phyloP scores from a whole-genome alignment of 192 early-diverging fungal genomes.

The Coemansia sp. region DNA sequence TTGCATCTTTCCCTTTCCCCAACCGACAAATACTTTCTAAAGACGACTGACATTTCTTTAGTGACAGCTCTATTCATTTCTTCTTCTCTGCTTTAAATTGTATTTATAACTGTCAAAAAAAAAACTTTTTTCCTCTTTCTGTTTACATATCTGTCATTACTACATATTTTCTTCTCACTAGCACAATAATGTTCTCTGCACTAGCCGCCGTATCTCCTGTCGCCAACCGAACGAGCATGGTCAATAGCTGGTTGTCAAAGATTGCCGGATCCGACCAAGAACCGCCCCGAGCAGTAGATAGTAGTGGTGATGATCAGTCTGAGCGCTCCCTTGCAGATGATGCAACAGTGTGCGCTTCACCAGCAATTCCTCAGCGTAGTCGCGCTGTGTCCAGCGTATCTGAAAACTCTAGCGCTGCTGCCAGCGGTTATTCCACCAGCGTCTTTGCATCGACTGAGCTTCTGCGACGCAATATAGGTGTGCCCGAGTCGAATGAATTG shows the following conservation, averaged over 20 bases:
- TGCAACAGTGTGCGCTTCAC: constrained; percentile 11
- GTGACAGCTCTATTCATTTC: background rate
- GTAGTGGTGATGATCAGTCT: background rate
- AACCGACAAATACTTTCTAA: background rate
- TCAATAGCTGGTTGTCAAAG: constrained; percentile 10
- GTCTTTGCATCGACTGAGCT: background rate
- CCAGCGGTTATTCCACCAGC: background rate
- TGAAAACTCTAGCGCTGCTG: background rate
- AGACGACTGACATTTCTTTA: background rate
- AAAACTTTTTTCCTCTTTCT: constrained; percentile 1
- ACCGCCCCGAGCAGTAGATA: background rate
- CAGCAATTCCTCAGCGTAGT: background rate
- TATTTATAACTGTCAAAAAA: no score
- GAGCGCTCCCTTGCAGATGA: constrained; percentile 4
- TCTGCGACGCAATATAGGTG: background rate
- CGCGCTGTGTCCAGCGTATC: constrained; percentile 7
- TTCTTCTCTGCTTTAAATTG: background rate
- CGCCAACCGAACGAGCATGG: background rate
- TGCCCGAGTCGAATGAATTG: background rate
- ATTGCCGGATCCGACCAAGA: constrained; percentile 9
- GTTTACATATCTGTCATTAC: background rate
- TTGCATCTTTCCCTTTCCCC: background rate
- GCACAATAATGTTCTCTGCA: background rate
- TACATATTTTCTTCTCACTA: background rate
- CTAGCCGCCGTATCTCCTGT: constrained; percentile 1